Evolutionary conservation across 225 moss, liverwort and hornwort species (phyloP).

Genomic region (Polytrichum formosum): DNA sequence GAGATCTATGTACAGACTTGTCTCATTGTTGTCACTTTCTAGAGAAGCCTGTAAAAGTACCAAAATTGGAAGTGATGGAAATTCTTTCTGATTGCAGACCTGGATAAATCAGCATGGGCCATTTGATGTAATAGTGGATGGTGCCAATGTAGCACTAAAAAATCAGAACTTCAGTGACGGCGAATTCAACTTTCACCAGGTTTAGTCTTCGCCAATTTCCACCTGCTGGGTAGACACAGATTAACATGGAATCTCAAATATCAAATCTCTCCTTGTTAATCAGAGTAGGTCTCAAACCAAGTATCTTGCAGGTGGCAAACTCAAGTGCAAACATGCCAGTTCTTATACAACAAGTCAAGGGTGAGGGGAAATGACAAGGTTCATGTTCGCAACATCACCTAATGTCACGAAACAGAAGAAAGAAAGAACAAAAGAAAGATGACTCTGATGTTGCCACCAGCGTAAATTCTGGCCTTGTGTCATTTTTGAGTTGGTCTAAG

Average conservation of each 20-base stretch:
- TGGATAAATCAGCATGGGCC: conserved; percentile 83
- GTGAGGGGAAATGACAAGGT: neutral
- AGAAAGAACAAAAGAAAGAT: too few relatives aligned
- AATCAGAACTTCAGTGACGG: conserved; percentile 83
- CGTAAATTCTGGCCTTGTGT: too few relatives aligned
- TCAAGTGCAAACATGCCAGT: neutral
- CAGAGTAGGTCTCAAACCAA: conserved; percentile 4
- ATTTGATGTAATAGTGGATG: conserved; percentile 86
- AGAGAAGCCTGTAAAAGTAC: neutral
- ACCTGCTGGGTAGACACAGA: too few relatives aligned
- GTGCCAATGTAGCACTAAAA: conserved; percentile 82
- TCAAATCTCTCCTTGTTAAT: neutral
- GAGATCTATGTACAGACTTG: too few relatives aligned
- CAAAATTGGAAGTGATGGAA: neutral
- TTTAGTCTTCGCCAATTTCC: conserved; percentile 2
- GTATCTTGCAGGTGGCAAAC: conserved; percentile 2
- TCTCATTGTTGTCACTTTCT: neutral
- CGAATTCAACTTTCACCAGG: conserved; percentile 87
- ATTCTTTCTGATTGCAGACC: conserved; percentile 44
- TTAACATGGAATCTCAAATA: too few relatives aligned
- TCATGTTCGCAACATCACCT: neutral
- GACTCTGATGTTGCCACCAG: too few relatives aligned
- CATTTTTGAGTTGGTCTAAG: too few relatives aligned
- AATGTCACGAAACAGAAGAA: too few relatives aligned
- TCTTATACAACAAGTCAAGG: conserved; percentile 4